Conservation (phyloP, 2,329 filamentous ascomycete genomes). For the Ceratocystis cubensis region DNA sequence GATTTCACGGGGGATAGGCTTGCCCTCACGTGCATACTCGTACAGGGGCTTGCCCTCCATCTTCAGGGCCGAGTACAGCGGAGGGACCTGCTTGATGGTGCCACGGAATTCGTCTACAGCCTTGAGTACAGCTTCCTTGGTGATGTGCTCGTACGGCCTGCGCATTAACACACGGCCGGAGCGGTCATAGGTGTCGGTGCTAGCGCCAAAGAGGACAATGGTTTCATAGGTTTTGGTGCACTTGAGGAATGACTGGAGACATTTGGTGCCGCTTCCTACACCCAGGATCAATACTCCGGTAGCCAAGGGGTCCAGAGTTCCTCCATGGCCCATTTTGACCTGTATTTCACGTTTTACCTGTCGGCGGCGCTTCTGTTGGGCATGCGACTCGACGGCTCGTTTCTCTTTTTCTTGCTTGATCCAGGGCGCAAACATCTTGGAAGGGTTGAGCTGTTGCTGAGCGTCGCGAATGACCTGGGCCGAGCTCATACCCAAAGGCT, state of each 20-base stretch:
- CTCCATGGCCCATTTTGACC: constrained; percentile 92
- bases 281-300: constrained; percentile 87
- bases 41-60: constrained; percentile 91
- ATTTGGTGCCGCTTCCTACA: constrained; percentile 77
- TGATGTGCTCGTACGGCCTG: constrained; percentile 68
- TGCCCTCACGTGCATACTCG: constrained; percentile 87
- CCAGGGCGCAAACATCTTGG: constrained; percentile 65
- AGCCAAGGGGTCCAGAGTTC: constrained; percentile 85
- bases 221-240: constrained; percentile 94
- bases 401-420: constrained; percentile 49
- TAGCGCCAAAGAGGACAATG: constrained; percentile 76
- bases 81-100: constrained; percentile 77
- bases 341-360: constrained; percentile 47
- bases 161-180: constrained; percentile 70
- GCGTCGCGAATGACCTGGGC: constrained; percentile 83
- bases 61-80: constrained; percentile 83
- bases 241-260: constrained; percentile 61
- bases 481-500: constrained; percentile 75
- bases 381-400: constrained; percentile 44
- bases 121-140: constrained; percentile 62
- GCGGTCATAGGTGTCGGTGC: constrained; percentile 84
- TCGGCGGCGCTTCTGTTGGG: constrained; percentile 47
- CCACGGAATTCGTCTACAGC: constrained; percentile 65
- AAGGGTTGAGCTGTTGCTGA: constrained; percentile 72
- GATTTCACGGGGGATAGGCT: constrained; percentile 73